phyloP scores from a whole-genome alignment of 805 yeast species.

The Metschnikowia drakensbergensis region DNA sequence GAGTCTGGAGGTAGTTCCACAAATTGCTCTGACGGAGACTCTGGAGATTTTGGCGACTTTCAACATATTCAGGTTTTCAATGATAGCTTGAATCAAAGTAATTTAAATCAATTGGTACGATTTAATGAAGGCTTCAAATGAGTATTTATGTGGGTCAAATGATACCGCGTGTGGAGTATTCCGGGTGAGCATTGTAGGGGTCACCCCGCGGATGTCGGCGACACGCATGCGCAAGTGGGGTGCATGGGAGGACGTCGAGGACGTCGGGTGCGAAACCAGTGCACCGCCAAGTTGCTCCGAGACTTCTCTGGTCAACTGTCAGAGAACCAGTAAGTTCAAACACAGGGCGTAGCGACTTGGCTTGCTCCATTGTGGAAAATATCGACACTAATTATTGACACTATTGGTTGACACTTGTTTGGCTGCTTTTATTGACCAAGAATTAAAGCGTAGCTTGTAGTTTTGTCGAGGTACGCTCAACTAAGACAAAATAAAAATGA shows the following conservation, averaged over 20 bases:
- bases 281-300: background rate
- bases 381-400: too few relatives aligned
- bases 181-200: background rate
- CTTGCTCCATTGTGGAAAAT: too few relatives aligned
- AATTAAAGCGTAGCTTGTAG: too few relatives aligned
- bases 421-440: too few relatives aligned
- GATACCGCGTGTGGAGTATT: too few relatives aligned
- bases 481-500: too few relatives aligned
- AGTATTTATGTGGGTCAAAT: background rate
- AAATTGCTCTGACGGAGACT: conserved; percentile 2
- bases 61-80: conserved; percentile 13
- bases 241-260: conserved; percentile 3
- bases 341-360: too few relatives aligned
- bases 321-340: too few relatives aligned
- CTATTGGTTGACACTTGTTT: too few relatives aligned
- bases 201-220: conserved; percentile 4
- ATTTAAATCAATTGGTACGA: background rate
- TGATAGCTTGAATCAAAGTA: background rate
- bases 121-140: background rate
- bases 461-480: too few relatives aligned
- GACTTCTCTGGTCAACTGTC: too few relatives aligned
- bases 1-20: conserved; percentile 3
- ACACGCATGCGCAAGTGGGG: conserved; percentile 5
- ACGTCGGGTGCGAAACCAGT: conserved; percentile 3
- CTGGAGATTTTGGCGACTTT: conserved; percentile 28